Conservation (phyloP, 441 rosid genomes). For the Arabidopsis lyrata region DNA sequence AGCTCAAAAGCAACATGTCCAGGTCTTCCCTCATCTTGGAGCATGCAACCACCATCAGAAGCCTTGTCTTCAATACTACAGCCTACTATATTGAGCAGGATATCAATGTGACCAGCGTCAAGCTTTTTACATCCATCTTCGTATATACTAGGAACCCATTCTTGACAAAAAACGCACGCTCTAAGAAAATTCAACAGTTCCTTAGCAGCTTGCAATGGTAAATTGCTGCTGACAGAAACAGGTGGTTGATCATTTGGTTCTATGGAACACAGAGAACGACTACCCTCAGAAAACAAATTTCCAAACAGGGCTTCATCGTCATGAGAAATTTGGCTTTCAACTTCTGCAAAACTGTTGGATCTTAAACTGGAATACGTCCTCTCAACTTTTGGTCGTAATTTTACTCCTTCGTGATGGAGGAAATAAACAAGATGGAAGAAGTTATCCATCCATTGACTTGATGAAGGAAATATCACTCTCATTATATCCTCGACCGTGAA, state of each 20-base stretch:
- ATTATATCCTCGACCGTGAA: conserved; percentile 69
- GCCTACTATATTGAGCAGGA: conserved; percentile 76
- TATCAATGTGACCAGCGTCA: conserved; percentile 74
- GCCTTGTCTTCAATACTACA: conserved; percentile 64
- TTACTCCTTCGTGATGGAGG: conserved; percentile 88
- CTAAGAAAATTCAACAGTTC: conserved; percentile 88
- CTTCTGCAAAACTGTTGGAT: conserved; percentile 70
- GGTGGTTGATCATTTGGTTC: conserved; percentile 86
- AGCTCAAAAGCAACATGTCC: conserved; percentile 81
- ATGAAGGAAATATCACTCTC: conserved; percentile 77
- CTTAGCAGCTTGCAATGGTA: conserved; percentile 86
- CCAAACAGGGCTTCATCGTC: conserved; percentile 99
- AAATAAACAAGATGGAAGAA: conserved; percentile 76
- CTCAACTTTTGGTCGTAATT: conserved; percentile 79
- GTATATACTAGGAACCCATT: conserved; percentile 73
- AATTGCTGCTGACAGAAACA: conserved; percentile 66
- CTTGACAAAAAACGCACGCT: conserved; percentile 73
- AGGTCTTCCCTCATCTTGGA: conserved; percentile 73
- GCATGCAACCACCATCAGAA: conserved; percentile 57
- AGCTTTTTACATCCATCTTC: conserved; percentile 83
- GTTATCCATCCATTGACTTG: conserved; percentile 89
- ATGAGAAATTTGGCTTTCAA: conserved; percentile 82
- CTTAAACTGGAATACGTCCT: conserved; percentile 72
- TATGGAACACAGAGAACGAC: conserved; percentile 79
- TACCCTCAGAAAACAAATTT: conserved; percentile 91